phyloP scores from a whole-genome alignment of 2,329 filamentous ascomycete species.

The Torrubiella hemipterigena region DNA sequence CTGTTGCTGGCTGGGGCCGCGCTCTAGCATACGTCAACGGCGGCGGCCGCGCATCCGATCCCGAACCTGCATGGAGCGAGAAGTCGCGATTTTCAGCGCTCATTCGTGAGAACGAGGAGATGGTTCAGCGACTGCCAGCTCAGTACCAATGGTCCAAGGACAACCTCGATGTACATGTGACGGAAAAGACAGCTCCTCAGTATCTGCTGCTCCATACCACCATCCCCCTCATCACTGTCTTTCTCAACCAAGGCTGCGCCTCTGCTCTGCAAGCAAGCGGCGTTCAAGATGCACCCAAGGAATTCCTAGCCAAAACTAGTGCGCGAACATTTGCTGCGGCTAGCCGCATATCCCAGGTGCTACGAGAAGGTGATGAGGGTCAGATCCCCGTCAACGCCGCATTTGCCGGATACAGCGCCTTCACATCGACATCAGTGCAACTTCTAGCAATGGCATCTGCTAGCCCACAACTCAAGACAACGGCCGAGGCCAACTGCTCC shows the following conservation, averaged over 20 bases:
- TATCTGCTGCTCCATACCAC: slow-evolving; percentile 88
- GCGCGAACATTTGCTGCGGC: slow-evolving; percentile 72
- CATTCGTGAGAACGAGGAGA: slow-evolving; percentile 57
- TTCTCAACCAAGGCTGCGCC: slow-evolving; percentile 79
- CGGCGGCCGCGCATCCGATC: slow-evolving; percentile 70
- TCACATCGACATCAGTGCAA: slow-evolving; percentile 88
- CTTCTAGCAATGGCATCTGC: slow-evolving; percentile 85
- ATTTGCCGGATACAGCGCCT: slow-evolving; percentile 90
- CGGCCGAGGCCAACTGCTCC: slow-evolving; percentile 72
- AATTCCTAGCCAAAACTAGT: slow-evolving; percentile 66
- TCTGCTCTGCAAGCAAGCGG: slow-evolving; percentile 54
- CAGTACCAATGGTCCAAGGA: slow-evolving; percentile 64
- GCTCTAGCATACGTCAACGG: slow-evolving; percentile 86
- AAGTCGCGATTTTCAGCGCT: slow-evolving; percentile 67
- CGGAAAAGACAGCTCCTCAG: slow-evolving; percentile 77
- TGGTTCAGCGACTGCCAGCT: slow-evolving; percentile 57
- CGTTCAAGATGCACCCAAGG: slow-evolving; percentile 58
- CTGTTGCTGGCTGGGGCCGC: slow-evolving; percentile 79
- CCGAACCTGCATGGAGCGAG: slow-evolving; percentile 66
- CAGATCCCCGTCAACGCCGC: slow-evolving; percentile 70
- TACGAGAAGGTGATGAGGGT: slow-evolving; percentile 62
- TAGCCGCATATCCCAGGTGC: slow-evolving; percentile 71
- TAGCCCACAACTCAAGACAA: slow-evolving; percentile 60
- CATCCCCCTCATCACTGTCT: slow-evolving; percentile 79
- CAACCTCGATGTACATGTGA: slow-evolving; percentile 75